Evolutionary conservation across 345 rosid species (phyloP).

Genomic region (Raphanus sativus): DNA sequence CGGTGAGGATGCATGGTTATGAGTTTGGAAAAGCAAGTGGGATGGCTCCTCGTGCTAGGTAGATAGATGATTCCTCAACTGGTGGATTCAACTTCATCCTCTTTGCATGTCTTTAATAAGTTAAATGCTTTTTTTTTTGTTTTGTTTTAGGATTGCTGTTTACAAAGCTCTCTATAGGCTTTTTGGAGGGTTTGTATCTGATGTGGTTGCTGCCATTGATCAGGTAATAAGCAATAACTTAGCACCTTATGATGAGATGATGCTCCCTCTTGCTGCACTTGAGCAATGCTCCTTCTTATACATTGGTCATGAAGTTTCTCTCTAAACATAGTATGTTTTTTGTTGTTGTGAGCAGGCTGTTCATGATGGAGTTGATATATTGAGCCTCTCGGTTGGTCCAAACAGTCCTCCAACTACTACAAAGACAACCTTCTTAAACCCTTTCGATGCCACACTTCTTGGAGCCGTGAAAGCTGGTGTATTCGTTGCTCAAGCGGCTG

Average conservation of each 20-base stretch:
- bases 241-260: background rate
- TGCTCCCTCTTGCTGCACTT: background rate
- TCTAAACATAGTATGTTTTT: background rate
- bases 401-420: conserved; percentile 91
- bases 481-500: conserved; percentile 98
- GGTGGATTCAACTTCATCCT: background rate
- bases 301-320: too few species aligned
- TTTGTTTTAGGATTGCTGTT: conserved; percentile 71
- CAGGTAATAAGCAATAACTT: conserved; percentile 51
- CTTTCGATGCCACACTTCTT: conserved; percentile 93
- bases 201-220: conserved; percentile 99
- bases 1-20: conserved; percentile 86
- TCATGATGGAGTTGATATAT: conserved; percentile 95
- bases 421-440: conserved; percentile 82
- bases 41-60: conserved; percentile 99
- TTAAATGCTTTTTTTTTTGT: background rate
- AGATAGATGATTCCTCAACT: conserved; percentile 13
- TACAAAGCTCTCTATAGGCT: conserved; percentile 96
- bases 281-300: too few species aligned
- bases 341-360: conserved; percentile 75
- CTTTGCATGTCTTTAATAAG: conserved; percentile 1
- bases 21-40: conserved; percentile 99
- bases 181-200: conserved; percentile 94
- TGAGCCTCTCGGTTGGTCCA: conserved; percentile 95
- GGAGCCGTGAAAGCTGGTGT: conserved; percentile 98